Base-by-base conservation (phyloP, 1,139 yeast genomes). In the Arxiozyma slooffiae region DNA sequence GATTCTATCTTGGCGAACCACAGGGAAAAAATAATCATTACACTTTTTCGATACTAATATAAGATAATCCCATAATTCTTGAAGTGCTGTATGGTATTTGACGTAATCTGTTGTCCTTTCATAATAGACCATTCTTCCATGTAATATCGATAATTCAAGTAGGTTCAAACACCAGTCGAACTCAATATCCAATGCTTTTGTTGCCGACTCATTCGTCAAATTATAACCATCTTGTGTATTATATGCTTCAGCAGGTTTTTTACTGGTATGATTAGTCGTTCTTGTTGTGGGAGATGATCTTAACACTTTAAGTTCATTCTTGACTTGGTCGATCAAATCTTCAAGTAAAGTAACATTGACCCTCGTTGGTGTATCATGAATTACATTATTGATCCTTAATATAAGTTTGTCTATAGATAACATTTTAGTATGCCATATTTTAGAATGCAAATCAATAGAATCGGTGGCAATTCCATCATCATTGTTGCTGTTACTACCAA, bases 61-160 rank as follows among this genome's bases (percentile, higher is more conserved):
- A 3, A 60, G 44, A 37, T 53, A 54, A 40, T 58, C 60, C 60
- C 62, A 59, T 20, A 63, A 42, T 46, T 51, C 50, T 34, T 60
- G 63, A 6, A 53, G 47, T 3, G 57, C 37, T 20, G 50, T 51
- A 38, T 56, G 57, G 46, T 52, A 59, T 21, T 50, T 52, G 1
- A 50, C 50, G 14, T 51, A 47, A 42, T 56, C 51, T 4, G 44
- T 38, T 20, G 51, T 52, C 11, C 50, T 43, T 46, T 62, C 67
- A 50, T 58, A 57, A 30, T 55, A 56, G 9, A 61, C 46, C 55
- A 62, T 52, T 37, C 55, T 55, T 5, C 61, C 62, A 44, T 62
- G 65, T 9, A 53, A 39, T 3, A 62, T 41, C 3, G 58, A 53
- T 7, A 61, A 30, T 48, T 54, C 55, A 16, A 60, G 55, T 21